Evolutionary conservation across 2,329 filamentous ascomycete species (phyloP), one percentile per base, ranked within the genome.

Genomic region (Pseudodiploospora longispora): DNA sequence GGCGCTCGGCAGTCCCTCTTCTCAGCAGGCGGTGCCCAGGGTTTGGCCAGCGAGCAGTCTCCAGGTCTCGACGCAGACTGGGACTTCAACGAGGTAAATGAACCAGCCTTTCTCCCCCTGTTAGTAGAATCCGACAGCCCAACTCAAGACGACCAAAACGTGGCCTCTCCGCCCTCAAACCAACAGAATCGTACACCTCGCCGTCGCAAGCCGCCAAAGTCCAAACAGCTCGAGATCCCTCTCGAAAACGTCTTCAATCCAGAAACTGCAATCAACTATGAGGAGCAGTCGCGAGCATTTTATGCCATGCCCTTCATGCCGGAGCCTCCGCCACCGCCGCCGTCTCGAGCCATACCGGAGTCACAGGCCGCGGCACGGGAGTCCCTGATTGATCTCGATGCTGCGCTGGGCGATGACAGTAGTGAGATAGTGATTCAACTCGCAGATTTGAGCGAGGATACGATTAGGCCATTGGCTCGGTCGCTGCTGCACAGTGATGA

Each of bases 1-100:
- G 83, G 83, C 12, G 76, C 74, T 50, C 72, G 83, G 38, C 74
- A 74, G 50, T 80, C 76, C 10, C 61, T 80, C 0, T 80, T 80
- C 47, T 67, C 68, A 8, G 58, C 68, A 3, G 70, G 72, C 30
- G 76, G 76, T 42, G 75, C 74, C 1, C 71, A 75, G 47, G 33
- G 46, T 49, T 8, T 63, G 27, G 52, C 43, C 31, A 61, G 54
- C 62, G 36, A 46, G 9, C 56, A 59, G 4, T 65, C 66, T 5
- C 66, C 65, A 3, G 61, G 64, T 46, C 63, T 40, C 63, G n/a
- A 66, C 68, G 43, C 75, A 77, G 51, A 73, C 76, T 80, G 76
- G 76, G 78, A 78, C 48, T 80, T 80, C 52, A 75, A 71, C 50
- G 77, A 30, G 27, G 36, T 38, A 10, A 59, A 61, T 7, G 59